Base-by-base conservation (phyloP, 1,139 yeast species). In the Kodamaea sp. region DNA sequence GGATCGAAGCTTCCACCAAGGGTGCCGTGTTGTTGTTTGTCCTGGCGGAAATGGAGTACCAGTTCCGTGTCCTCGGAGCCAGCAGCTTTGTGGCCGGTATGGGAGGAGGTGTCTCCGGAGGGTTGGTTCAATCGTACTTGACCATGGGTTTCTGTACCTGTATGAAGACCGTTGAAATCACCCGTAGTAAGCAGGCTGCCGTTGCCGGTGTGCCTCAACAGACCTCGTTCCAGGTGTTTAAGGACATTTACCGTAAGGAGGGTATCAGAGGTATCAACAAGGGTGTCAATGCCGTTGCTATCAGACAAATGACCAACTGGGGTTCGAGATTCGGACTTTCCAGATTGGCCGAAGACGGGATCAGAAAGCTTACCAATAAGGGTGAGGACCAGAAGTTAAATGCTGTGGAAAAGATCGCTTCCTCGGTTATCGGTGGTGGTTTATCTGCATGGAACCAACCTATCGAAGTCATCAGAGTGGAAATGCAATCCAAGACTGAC, bases 271-370 rank as follows among this genome's bases (percentile, higher is more conserved):
- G 98, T 51, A 88, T 92, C 57, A 92, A 92, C 66, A 89, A 85
- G 68, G 98, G 98, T 59, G 98, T 92, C 43, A 92, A 92, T 57
- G 98, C 98, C n/a, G 97, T 92, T 42, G 97, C 98, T 21, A 85
- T 92, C 51, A 84, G 98, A 67, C 98, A 92, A 63, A 85, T 89
- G 85, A 90, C 97, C 50, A 92, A 92, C 66, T 92, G 98, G 98
- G 98, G 98, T 35, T 88, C 97, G 19, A 77, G 98, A 59, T 90
- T 90, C 57, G 98, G 97, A 24, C 73, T 92, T 31, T 77, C 96
- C 12, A 79, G 98, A 58, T 75, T 90, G 55, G 95, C 96, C 16
- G 98, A 92, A 69, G 95, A 86, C 50, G 73, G 67, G 7, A 88
- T 92, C 53, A 80, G 88, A 56, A 72, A 67, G 30, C 37, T 73